Evolutionary conservation across 768 basidiomycete species (phyloP).

Genomic region (Tricholoma terreum): DNA sequence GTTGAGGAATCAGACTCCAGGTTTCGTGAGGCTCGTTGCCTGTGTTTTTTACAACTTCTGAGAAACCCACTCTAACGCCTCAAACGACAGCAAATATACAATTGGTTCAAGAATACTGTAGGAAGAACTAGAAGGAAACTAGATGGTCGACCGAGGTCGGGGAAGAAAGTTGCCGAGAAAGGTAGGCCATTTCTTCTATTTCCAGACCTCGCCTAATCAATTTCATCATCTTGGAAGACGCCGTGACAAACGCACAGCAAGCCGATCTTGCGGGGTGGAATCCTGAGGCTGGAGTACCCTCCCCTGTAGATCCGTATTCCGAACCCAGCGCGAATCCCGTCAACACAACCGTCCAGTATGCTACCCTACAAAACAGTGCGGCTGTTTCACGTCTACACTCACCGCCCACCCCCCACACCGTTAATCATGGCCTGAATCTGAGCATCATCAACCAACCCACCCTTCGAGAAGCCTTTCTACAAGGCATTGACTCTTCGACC

Average conservation of each 20-base stretch:
- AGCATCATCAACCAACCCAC: constrained; percentile 29
- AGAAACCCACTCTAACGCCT: constrained; percentile 12
- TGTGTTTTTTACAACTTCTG: neutral
- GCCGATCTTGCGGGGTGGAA: constrained; percentile 33
- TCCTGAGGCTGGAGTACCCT: constrained; percentile 27
- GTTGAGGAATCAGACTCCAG: constrained; percentile 57
- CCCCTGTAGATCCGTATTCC: constrained; percentile 38
- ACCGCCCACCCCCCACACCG: constrained; percentile 17
- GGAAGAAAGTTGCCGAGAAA: constrained; percentile 52
- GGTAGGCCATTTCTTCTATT: constrained; percentile 25
- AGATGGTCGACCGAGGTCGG: constrained; percentile 51
- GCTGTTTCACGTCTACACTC: constrained; percentile 21
- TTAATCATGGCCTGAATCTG: constrained; percentile 21
- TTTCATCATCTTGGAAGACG: neutral
- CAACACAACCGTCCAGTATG: constrained; percentile 32
- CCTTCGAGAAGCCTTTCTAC: constrained; percentile 47
- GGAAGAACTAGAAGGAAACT: constrained; percentile 57
- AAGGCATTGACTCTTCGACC: constrained; percentile 43
- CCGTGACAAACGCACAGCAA: constrained; percentile 17
- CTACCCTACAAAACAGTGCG: constrained; percentile 33
- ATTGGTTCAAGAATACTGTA: constrained; percentile 72
- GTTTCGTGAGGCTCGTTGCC: constrained; percentile 53
- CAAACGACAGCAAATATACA: constrained; percentile 59
- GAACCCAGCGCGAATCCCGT: constrained; percentile 36
- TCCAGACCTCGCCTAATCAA: constrained; percentile 8